Conservation (phyloP, 257 asterid species). For the Solanum corneliomulleri region DNA sequence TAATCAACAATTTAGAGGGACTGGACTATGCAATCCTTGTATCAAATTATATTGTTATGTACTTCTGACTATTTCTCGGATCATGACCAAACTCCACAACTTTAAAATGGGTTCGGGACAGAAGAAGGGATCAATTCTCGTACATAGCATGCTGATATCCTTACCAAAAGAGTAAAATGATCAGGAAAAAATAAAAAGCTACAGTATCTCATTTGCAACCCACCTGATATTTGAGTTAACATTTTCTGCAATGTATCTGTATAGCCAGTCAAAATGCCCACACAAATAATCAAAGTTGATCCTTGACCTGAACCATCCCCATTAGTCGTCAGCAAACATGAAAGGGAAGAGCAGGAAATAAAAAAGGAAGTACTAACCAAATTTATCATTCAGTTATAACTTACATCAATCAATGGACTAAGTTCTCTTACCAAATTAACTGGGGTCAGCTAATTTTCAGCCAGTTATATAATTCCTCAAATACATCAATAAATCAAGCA, state of each 20-base stretch:
- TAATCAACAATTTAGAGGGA: neutral
- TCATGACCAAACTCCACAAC: neutral
- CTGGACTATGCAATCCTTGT: neutral
- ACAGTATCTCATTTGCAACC: slow-evolving; percentile 4
- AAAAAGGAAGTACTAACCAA: neutral
- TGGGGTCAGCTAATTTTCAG: neutral
- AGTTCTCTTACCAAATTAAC: neutral
- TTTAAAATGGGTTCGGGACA: neutral
- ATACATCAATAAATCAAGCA: neutral
- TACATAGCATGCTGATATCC: neutral
- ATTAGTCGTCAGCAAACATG: slow-evolving; percentile 7
- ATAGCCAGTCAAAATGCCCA: slow-evolving; percentile 93
- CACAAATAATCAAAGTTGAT: slow-evolving; percentile 80
- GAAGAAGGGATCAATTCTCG: neutral
- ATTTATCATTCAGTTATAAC: neutral
- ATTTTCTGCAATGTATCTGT: slow-evolving; percentile 88
- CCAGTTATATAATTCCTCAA: neutral
- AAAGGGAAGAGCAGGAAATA: neutral
- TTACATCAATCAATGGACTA: neutral
- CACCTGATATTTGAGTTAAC: slow-evolving; percentile 80
- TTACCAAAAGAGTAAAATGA: neutral
- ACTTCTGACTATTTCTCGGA: neutral
- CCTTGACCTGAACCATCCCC: slow-evolving; percentile 75
- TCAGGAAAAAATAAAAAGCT: neutral
- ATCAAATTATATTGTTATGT: neutral